These are phyloP conservation scores for Chamaecyparis obtusa DNA, from an alignment of 75 land plant genomes.

Conservation along the genomic window DNA sequence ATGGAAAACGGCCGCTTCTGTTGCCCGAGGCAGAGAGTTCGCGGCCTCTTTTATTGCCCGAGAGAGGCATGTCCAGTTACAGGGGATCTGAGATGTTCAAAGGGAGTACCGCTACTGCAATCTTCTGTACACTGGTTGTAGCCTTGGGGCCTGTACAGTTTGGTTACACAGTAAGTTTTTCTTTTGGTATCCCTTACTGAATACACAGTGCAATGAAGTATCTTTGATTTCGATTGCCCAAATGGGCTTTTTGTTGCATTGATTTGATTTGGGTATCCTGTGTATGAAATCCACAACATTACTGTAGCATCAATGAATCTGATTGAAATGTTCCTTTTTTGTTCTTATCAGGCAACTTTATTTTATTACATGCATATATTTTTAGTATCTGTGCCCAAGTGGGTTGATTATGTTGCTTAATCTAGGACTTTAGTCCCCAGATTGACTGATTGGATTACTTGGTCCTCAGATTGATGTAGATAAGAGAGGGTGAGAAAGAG, in stretches of 20 bases:
- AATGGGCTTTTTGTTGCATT: neutral
- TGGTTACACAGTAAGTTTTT: slow-evolving; percentile 71
- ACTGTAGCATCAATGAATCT: neutral
- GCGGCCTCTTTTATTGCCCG: neutral
- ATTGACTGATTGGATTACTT: neutral
- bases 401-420: neutral
- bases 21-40: neutral
- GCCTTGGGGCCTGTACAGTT: slow-evolving; percentile 90
- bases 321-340: neutral
- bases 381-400: neutral
- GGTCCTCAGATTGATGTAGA: neutral
- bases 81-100: neutral
- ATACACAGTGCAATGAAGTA: too few relatives aligned
- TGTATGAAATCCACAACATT: neutral
- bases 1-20: neutral
- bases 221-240: neutral
- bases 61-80: neutral
- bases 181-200: neutral
- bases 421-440: neutral
- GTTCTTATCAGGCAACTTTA: neutral
- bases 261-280: neutral
- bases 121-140: slow-evolving; percentile 80
- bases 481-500: too few relatives aligned
- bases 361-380: neutral
- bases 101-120: slow-evolving; percentile 25